Evolutionary conservation across 2,329 filamentous ascomycete species (phyloP).

Genomic region (Monilinia fructicola): DNA sequence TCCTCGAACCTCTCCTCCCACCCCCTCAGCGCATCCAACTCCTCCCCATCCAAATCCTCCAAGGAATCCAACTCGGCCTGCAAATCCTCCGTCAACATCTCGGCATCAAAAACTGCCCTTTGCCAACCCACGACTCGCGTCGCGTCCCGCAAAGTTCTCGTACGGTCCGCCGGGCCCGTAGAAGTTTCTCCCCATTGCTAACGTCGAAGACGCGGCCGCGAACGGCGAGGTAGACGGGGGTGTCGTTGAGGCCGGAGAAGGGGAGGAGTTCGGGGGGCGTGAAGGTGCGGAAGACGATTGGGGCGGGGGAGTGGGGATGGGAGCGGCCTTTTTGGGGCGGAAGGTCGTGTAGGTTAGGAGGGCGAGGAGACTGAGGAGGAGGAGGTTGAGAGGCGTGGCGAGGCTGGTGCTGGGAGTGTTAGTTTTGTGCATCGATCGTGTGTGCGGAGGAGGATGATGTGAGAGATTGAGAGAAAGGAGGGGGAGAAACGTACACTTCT

Average conservation of each 20-base stretch:
- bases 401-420: slow-evolving; percentile 30
- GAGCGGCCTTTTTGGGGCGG: slow-evolving; percentile 43
- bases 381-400: slow-evolving; percentile 60
- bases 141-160: slow-evolving; percentile 90
- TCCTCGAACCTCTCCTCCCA: slow-evolving; percentile 94
- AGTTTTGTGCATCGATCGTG: not conserved
- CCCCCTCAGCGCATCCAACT: slow-evolving; percentile 78
- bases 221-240: slow-evolving; percentile 86
- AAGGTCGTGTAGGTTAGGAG: slow-evolving; percentile 60
- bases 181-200: slow-evolving; percentile 81
- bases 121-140: slow-evolving; percentile 84
- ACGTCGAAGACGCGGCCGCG: slow-evolving; percentile 92
- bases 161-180: slow-evolving; percentile 96
- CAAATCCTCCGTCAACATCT: slow-evolving; percentile 91
- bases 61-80: slow-evolving; percentile 79
- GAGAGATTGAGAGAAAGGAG: not conserved
- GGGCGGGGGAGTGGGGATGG: slow-evolving; percentile 41
- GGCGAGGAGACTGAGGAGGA: slow-evolving; percentile 56
- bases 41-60: slow-evolving; percentile 67
- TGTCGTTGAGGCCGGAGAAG: slow-evolving; percentile 73
- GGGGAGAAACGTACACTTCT: slow-evolving; percentile 37
- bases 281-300: slow-evolving; percentile 48
- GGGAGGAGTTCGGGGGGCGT: slow-evolving; percentile 62
- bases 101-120: slow-evolving; percentile 92
- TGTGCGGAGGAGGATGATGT: slow-evolving; percentile 13